Evolutionary conservation across 768 basidiomycete species (phyloP).

Genomic region (Russula griseocarnosa): DNA sequence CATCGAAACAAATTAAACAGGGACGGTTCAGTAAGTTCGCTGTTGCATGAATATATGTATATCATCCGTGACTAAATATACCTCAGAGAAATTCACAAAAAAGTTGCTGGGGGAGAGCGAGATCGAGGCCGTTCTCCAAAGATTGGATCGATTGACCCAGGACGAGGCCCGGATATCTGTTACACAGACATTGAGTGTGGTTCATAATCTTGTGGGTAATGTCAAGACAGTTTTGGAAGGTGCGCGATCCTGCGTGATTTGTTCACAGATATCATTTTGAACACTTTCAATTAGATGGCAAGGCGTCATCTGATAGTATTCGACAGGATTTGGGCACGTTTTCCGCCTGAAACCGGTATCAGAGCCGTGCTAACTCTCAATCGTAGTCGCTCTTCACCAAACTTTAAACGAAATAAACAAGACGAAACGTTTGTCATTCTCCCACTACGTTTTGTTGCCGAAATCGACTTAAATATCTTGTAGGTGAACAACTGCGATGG

Average conservation of each 20-base stretch:
- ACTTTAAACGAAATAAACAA: background rate
- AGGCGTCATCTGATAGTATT: background rate
- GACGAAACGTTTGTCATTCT: conserved; percentile 4
- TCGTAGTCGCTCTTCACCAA: background rate
- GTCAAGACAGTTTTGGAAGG: background rate
- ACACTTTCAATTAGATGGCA: background rate
- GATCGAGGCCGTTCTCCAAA: background rate
- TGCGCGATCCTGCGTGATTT: background rate
- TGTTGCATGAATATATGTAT: too few relatives aligned
- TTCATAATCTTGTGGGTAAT: background rate
- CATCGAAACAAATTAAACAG: too few relatives aligned
- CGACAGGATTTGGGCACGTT: background rate
- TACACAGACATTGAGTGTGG: background rate
- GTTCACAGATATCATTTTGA: background rate
- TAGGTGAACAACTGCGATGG: background rate
- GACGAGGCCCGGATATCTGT: conserved; percentile 5
- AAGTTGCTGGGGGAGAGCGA: conserved; percentile 4
- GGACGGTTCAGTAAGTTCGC: too few relatives aligned
- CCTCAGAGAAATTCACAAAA: background rate
- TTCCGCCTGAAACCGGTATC: background rate
- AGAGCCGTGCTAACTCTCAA: background rate
- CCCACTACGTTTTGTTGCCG: background rate
- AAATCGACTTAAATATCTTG: background rate
- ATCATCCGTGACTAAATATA: background rate
- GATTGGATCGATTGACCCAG: conserved; percentile 1